Evolutionary conservation across 2,329 filamentous ascomycete genomes (phyloP), one percentile per base, ranked within the genome.

Genomic region (Neonectria sp.): DNA sequence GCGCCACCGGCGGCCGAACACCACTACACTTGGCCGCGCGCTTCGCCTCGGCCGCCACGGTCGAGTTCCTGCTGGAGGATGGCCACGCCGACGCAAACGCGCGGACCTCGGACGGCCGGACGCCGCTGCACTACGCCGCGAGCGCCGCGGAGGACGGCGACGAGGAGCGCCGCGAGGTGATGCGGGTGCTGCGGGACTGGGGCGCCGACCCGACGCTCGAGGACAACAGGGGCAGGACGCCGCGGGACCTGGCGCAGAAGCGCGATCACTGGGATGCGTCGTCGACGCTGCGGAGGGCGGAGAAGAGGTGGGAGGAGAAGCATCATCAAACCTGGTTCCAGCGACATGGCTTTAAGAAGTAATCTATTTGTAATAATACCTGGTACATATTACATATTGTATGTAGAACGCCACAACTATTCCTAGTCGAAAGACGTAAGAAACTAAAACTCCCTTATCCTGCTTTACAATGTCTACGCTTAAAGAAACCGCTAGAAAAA

Each of bases 401-500:
- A 45, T 45, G 37, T 17, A 15, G 21, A 29, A 35, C 33, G 11
- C 33, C 33, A 13, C 11, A 13, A 12, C 11, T 4, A 29, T 21
- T 21, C 21, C 21, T 21, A 21, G 21, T 21, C 21, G 21, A 21
- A 21, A 21, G 21, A 21, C 21, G 21, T 21, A 11, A 11, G 33
- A 35, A 8, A 35, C 33, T 11, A 5, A 13, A 31, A 24, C n/a
- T 21, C n/a, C n/a, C 11, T 24, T 45, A 8, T 11, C 9, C 11
- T 9, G n/a, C 11, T 25, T 21, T 21, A 17, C 27, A 27, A 33
- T 9, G 15, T 57, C 24, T 27, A 43, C 1, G 3, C 3, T 63
- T 76, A 85, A 65, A 85, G 85, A 68, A 86, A 83, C 5, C 83
- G 77, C 83, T 77, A 85, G 67, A 86, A 86, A 67, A 86, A 83